These are phyloP conservation scores for Puccinia hordei DNA, from an alignment of 1,284 basidiomycete genomes.

Conservation along the genomic window DNA sequence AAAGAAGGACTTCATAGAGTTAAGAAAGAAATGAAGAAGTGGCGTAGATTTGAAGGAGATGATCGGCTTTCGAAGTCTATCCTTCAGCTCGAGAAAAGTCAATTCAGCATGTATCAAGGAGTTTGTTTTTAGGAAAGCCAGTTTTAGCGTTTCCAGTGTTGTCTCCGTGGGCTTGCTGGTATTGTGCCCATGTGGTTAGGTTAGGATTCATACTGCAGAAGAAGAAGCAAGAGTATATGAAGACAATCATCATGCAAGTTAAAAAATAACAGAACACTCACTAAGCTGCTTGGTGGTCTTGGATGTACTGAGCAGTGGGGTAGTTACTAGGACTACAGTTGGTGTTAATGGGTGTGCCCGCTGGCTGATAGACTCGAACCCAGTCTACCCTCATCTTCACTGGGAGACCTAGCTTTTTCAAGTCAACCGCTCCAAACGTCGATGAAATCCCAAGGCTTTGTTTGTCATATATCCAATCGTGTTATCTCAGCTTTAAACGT, in stretches of 20 bases:
- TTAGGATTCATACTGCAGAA: slow-evolving; percentile 60
- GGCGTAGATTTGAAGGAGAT: not conserved
- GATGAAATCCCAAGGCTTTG: slow-evolving; percentile 51
- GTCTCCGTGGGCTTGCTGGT: slow-evolving; percentile 42
- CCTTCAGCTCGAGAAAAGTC: no score
- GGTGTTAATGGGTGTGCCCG: slow-evolving; percentile 66
- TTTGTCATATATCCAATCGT: no score
- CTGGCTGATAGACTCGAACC: slow-evolving; percentile 52
- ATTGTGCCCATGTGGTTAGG: slow-evolving; percentile 60
- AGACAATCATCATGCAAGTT: not conserved
- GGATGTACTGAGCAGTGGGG: slow-evolving; percentile 76
- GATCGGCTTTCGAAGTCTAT: not conserved
- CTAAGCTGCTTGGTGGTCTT: slow-evolving; percentile 46
- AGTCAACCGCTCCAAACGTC: slow-evolving; percentile 53
- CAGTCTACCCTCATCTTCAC: slow-evolving; percentile 52
- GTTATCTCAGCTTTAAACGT: not conserved
- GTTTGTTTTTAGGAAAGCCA: slow-evolving; percentile 48
- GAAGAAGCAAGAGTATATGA: not conserved
- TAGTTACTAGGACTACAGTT: slow-evolving; percentile 79
- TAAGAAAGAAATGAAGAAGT: not conserved
- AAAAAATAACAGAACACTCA: slow-evolving; percentile 28
- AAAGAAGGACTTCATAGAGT: not conserved
- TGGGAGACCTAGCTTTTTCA: slow-evolving; percentile 52
- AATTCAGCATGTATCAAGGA: slow-evolving; percentile 41
- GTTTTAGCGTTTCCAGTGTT: slow-evolving; percentile 38